Base-by-base conservation (phyloP, 768 basidiomycete species). In the Phanerochaete sordida region DNA sequence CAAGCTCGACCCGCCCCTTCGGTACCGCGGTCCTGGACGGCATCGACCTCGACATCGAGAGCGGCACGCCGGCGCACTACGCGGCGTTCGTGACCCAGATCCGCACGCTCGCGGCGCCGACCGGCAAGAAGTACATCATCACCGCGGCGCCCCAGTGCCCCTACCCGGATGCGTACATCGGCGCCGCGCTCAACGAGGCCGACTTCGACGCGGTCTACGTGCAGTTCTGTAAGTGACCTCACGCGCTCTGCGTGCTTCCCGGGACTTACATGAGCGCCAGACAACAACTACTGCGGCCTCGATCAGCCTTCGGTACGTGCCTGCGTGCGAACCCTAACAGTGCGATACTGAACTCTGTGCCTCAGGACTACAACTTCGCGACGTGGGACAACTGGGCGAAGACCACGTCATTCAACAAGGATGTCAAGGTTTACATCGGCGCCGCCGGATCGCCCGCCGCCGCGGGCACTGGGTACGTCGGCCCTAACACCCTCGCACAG, bases 41-140 rank as follows among this genome's bases (percentile, higher is more conserved):
- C 87, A 64, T 90, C 61, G 89, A 91, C 69, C 77, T 91, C 26
- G 89, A 90, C 68, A 87, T 91, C 64, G 88, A 91, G 72, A 81
- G 84, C 23, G 88, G 88, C 13, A 66, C 65, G 2, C 64, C 72
- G 2, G 51, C 60, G 6, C 66, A 71, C 61, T 73, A 65, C 57
- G 59, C 65, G 1, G 62, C 69, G 8, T 73, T 74, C 60, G 80
- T 88, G 37, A 85, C 79, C 61, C 70, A 76, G 59, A 80, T 88
- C 50, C 79, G 82, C 6, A 79, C 82, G 4, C 76, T 84, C 28
- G 68, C 56, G 75, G 79, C 39, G 77, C 81, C 16, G 77, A 62
- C 61, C 23, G 61, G 76, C 66, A 89, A 87, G 70, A 76, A 76
- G 84, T 90, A 85, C 73, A 87, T 85, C 66, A 72, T 88, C 52